Percentiles rank a stretch among this genome's conserved stretches.
Conservation (phyloP, 768 basidiomycete species). For the Pleurotus salmoneostramineus region DNA sequence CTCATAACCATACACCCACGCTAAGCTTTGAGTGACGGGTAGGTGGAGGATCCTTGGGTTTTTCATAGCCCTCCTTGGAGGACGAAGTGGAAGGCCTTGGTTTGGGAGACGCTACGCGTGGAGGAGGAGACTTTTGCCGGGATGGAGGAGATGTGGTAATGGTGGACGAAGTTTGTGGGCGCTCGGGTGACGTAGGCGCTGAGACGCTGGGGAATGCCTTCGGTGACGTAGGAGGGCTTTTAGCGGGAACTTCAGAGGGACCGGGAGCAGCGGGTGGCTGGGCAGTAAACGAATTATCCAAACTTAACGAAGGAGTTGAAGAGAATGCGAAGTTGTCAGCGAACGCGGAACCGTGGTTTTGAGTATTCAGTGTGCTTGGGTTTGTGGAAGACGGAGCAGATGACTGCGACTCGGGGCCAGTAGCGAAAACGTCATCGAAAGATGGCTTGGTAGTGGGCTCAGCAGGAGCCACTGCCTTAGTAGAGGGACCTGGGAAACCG, state of each 20-base stretch:
- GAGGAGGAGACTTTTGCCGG: conserved; percentile 41
- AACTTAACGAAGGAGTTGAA: conserved; percentile 31
- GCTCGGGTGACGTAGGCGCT: conserved; percentile 32
- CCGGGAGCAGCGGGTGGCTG: conserved; percentile 24
- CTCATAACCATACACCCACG: conserved; percentile 39
- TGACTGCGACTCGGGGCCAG: background rate
- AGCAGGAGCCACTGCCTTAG: conserved; percentile 3
- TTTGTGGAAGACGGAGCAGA: background rate
- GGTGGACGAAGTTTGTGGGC: conserved; percentile 20
- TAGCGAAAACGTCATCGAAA: conserved; percentile 51
- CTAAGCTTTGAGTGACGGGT: conserved; percentile 71
- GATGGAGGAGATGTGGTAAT: conserved; percentile 38
- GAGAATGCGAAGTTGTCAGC: conserved; percentile 57
- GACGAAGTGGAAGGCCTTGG: conserved; percentile 58
- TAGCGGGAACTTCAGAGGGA: conserved; percentile 12
- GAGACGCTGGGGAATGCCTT: conserved; percentile 26
- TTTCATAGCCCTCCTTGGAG: conserved; percentile 55
- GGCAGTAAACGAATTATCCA: conserved; percentile 34
- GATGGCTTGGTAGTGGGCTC: conserved; percentile 15
- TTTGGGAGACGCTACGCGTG: conserved; percentile 55
- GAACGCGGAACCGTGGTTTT: conserved; percentile 26
- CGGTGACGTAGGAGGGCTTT: conserved; percentile 17
- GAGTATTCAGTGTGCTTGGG: conserved; percentile 3
- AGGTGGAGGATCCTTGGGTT: conserved; percentile 45
- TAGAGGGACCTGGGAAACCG: conserved; percentile 9